Base-by-base conservation (phyloP, 164 flowering plant species). In the Dillenia turbinata region DNA sequence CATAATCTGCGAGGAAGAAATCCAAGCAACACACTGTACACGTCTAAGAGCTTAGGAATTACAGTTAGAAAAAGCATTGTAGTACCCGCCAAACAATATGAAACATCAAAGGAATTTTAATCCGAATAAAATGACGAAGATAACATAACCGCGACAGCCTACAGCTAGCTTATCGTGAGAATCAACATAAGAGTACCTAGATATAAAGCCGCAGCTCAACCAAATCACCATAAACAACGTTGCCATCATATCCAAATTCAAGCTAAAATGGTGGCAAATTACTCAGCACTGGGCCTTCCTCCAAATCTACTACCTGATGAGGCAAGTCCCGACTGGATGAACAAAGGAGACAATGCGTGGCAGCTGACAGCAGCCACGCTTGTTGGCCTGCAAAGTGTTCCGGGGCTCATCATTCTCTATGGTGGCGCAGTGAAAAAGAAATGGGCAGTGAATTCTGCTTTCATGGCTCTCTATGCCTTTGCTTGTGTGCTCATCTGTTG, bases 291-390 rank as follows among this genome's bases (percentile, higher is more conserved):
- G 40, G 40, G 7, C 24, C 52, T 68, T 10, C 82, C 82, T 1
- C 0, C 70, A 10, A 71, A 73, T 52, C 57, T 78, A 14, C 10
- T n/a, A 4, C 59, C 62, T 1, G 65, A 44, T 48, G 69, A 61
- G 33, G 79, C 74, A 3, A 69, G 63, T 24, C 80, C 83, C 0
- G 73, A 69, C 1, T 76, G 80, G 80, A 55, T 79, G 73, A 79
- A 59, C 83, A 79, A 79, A 49, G 84, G 59, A 12, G 81, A 77
- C 71, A 77, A 69, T 19, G 81, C 74, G 0, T 80, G 83, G 83
- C 80, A 79, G 69, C 75, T 73, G 8, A 75, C 62, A 1, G 79
- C 84, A 1, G 79, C 81, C 15, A 77, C 81, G 8, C 69, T 77
- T 1, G 81, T 80, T 2, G 81, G 84, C 2, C 71, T 77, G 1